Evolutionary conservation across 148 eudicot species (phyloP), one percentile per base, ranked within the genome.

Genomic region (Chenopodium album): DNA sequence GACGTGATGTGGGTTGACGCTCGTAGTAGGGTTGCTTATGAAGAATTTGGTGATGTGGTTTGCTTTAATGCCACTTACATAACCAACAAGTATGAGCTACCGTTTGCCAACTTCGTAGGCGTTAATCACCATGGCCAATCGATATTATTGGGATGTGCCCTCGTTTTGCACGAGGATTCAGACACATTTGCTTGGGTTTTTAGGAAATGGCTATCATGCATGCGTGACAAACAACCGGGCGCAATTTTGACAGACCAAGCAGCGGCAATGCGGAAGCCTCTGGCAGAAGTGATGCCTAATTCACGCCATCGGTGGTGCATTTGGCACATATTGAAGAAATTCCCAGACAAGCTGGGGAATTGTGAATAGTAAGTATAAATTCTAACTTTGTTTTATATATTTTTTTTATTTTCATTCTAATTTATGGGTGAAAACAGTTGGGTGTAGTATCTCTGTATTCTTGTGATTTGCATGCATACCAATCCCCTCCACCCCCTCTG

Each of bases 21-120:
- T 34, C 37, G 47, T 22, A 71, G 46, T 41, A 13, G 22, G 50
- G n/a, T 50, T 4, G 75, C 75, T 1, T 71, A 71, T 41, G 50
- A 71, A 7, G 48, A 71, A 10, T 71, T 71, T 71, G 75, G 75
- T 5, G 75, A 71, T 41, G 75, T 71, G 11, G 75, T 71, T 3
- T 71, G 46, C 14, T 71, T 71, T 37, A 52, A 71, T 37, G 4
- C 50, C 8, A 71, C 20, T 16, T 71, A 71, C 50, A 19, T 71
- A 8, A 34, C 50, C 1, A 71, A 71, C 41, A 48, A 44, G 11
- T 71, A 71, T 37, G 75, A 34, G 20, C 22, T 71, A 4, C 52
- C 52, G 10, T 41, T 71, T 13, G 75, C n/a, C 2, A 71, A 34
- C 17, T 71, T 71, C 41, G 50, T 71, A 1, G 75, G 75, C n/a